Evolutionary conservation across 768 basidiomycete species (phyloP), one percentile per base, ranked within the genome.

Genomic region (Calocera viscosa): DNA sequence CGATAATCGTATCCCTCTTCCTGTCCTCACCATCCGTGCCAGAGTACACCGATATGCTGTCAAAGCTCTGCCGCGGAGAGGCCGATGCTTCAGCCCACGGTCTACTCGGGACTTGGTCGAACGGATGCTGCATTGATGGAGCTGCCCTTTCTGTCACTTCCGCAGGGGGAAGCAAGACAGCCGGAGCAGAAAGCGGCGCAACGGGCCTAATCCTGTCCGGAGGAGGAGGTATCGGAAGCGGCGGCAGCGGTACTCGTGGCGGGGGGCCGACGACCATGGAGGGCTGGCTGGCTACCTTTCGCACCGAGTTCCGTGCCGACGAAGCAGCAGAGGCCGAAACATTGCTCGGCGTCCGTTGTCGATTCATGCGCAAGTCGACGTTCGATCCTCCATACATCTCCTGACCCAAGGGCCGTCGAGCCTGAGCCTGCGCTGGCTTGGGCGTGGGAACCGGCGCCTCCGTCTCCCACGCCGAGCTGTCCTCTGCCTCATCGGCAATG

Each of bases 381-480:
- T 60, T 60, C 30, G 53, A 60, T 16, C 53, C 53, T 26, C 53
- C 53, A 32, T 60, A 60, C 53, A 22, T 32, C 26, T 26, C 53
- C 22, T 60, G 53, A 2, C 53, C 53, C 24, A 60, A 10, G 7
- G 11, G 53, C 30, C 53, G 53, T 19, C 30, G 14, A 14, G 11
- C 5, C 53, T 60, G 53, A 19, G 11, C 30, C 30, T 60, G 53
- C 53, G 53, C 11, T 11, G 53, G 26, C 30, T 32, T 60, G 7
- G 53, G 53, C 16, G 19, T 32, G 22, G 53, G 53, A 10, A 32
- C 53, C 10, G 53, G 53, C 10, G 53, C 53, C 30, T 60, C 53
- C 22, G 53, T 60, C 53, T 60, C 53, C 53, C 53, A 60, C 5
- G 53, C 53, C 53, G 53, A 60, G 53, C 53, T 60, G 53, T 60